A percentile compares a stretch with the other conserved stretches of the same genome.
Evolutionary conservation across 108 stramenopile species (phyloP).

Genomic region (Nitzschia sp.): DNA sequence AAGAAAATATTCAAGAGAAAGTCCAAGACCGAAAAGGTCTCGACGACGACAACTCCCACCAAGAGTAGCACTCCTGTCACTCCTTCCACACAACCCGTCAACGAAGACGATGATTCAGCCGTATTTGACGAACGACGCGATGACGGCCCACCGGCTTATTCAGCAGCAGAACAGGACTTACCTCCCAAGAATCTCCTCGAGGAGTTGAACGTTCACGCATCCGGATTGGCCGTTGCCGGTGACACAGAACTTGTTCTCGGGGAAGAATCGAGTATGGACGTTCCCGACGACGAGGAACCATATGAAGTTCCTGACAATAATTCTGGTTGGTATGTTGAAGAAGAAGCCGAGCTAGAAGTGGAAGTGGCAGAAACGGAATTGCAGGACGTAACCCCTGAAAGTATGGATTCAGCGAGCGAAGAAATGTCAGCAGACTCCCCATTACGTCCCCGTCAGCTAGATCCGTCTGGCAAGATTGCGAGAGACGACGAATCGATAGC

Average conservation of each 20-base stretch:
- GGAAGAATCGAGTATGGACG: neutral
- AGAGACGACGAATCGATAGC: neutral
- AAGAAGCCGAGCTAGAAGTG: neutral
- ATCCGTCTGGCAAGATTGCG: neutral
- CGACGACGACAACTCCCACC: neutral
- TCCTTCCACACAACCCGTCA: constrained; percentile 2
- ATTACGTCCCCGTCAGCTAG: neutral
- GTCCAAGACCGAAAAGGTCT: neutral
- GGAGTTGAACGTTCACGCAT: constrained; percentile 3
- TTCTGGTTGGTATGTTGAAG: neutral
- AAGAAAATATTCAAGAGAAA: constrained; percentile 9
- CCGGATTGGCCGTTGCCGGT: neutral
- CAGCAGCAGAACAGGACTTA: neutral
- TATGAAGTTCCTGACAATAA: neutral
- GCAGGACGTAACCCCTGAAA: neutral
- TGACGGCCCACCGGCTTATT: neutral
- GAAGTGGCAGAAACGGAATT: too few relatives aligned
- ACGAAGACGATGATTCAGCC: neutral
- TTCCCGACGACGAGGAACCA: constrained; percentile 1
- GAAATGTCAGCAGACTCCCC: neutral
- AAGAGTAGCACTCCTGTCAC: neutral
- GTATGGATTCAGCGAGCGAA: neutral
- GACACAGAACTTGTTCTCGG: constrained; percentile 7
- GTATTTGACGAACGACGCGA: neutral
- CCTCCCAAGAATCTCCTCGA: constrained; percentile 10